phyloP scores from a whole-genome alignment of 2,329 filamentous ascomycete species.

The Neopestalotiopsis rosae region DNA sequence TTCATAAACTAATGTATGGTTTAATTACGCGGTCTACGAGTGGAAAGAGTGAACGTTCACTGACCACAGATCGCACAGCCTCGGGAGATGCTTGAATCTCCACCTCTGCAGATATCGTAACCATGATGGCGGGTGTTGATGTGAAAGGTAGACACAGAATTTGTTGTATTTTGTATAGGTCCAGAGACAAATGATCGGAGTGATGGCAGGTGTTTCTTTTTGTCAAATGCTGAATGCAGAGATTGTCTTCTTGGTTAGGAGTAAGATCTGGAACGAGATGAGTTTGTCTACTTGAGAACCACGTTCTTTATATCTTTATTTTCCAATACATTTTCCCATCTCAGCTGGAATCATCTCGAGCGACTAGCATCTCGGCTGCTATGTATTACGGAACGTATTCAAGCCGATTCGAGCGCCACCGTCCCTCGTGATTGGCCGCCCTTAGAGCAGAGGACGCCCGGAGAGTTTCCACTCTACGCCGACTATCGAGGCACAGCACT shows the following conservation, averaged over 20 bases:
- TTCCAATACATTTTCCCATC: too few species aligned
- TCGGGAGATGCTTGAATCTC: slow-evolving; percentile 17
- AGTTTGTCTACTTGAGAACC: neutral
- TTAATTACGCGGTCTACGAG: neutral
- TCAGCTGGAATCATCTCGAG: too few species aligned
- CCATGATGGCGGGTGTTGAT: slow-evolving; percentile 2
- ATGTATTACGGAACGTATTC: neutral
- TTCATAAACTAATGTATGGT: neutral
- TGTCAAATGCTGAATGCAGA: neutral
- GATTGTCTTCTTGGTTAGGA: neutral
- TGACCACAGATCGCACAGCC: slow-evolving; percentile 12
- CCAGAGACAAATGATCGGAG: too few species aligned
- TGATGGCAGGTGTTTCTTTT: neutral
- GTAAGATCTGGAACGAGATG: neutral
- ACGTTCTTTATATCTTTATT: neutral
- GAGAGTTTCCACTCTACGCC: neutral
- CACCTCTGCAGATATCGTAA: slow-evolving; percentile 5
- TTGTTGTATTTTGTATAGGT: neutral
- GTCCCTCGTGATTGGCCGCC: neutral
- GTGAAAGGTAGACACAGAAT: neutral
- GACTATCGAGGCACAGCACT: neutral
- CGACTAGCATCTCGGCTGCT: neutral
- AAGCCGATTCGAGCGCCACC: neutral
- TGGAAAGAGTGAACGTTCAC: neutral
- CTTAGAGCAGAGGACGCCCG: neutral